Evolutionary conservation across 2,329 filamentous ascomycete species (phyloP), one percentile per base, ranked within the genome.

Genomic region (Pseudodiploospora longispora): DNA sequence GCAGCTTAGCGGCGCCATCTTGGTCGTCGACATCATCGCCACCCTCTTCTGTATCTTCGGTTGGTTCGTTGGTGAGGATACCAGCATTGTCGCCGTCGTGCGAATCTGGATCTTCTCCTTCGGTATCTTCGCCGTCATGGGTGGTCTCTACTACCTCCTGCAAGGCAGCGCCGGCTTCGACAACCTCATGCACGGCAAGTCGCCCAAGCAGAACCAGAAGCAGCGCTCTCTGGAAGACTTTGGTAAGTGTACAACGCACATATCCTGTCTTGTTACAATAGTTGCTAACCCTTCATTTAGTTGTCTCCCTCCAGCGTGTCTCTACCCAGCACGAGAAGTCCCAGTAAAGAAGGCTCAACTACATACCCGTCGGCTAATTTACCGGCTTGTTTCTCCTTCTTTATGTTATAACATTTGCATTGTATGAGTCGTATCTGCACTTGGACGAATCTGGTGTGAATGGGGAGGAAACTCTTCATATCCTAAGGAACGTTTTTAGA

Each of bases 101-200:
- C 85, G 87, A 75, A 78, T 94, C 62, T 95, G 87, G 86, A 80
- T 93, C 59, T 93, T 90, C 75, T 90, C 87, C 10, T 87, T 94
- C 62, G 89, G 88, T 63, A 75, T 94, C 59, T 93, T 94, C 75
- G 88, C 83, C 63, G 76, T 89, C 60, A 81, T 91, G 77, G 85
- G 82, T 59, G 81, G 79, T 63, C 67, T 83, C 35, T 71, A 71
- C 66, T 90, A 89, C 72, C 76, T 93, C 59, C 78, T 95, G 60
- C 83, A 91, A 65, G 85, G 85, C 64, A 88, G 82, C 59, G 68
- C 77, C 50, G 83, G 83, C 50, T 95, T 95, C 66, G 86, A 95
- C 69, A 91, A 93, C 72, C 75, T 95, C 52, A 93, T 95, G 85
- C 87, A 95, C 70, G 87, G 87, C 62, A 90, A 90, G 74, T 85